phyloP scores from a whole-genome alignment of 2,329 filamentous ascomycete species.

The Epichloe sylvatica region DNA sequence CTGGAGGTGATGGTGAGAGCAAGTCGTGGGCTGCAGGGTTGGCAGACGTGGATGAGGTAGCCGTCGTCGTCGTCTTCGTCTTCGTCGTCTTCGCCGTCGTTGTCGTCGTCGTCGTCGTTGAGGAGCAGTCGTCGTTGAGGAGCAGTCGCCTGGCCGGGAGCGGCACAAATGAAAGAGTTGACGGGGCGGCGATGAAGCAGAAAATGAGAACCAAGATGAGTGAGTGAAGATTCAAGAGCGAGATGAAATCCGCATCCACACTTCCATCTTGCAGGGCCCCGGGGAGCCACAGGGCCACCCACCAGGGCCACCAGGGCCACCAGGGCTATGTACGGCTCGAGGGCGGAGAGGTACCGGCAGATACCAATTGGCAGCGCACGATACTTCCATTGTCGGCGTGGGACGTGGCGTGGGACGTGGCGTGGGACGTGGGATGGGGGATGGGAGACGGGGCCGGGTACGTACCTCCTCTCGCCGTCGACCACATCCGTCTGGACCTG shows the following conservation, averaged over 20 bases:
- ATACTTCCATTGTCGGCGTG: neutral
- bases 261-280: slow-evolving; percentile 1
- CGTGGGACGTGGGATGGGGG: too few relatives aligned
- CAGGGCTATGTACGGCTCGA: neutral
- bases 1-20: neutral
- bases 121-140: slow-evolving; percentile 3
- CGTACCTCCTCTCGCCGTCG: neutral
- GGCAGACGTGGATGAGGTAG: neutral
- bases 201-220: slow-evolving; percentile 8
- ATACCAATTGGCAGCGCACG: neutral
- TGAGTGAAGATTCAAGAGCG: slow-evolving; percentile 15
- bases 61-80: slow-evolving; percentile 5
- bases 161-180: neutral
- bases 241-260: slow-evolving; percentile 12
- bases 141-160: neutral
- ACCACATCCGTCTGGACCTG: neutral
- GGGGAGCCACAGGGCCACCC: neutral
- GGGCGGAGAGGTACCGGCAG: neutral
- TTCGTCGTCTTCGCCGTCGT: slow-evolving; percentile 3
- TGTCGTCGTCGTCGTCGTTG: slow-evolving; percentile 2
- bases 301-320: too few relatives aligned
- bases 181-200: slow-evolving; percentile 1
- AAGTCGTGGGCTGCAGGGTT: neutral
- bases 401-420: too few relatives aligned
- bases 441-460: neutral